These are phyloP conservation scores for Parasitella parasitica DNA, from an alignment of 371 early-diverging fungal genomes.

Conservation along the genomic window DNA sequence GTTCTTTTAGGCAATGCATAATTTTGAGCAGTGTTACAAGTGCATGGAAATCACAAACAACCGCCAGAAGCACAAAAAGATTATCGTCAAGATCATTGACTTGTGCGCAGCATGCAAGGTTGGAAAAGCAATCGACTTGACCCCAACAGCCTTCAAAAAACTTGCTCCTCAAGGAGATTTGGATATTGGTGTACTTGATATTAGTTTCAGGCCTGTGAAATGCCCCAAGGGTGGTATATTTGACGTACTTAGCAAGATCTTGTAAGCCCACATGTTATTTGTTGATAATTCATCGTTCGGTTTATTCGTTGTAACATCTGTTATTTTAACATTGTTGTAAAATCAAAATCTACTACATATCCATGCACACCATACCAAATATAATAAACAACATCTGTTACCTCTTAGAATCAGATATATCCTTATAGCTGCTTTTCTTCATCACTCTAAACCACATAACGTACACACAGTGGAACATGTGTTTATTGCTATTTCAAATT, in stretches of 20 bases:
- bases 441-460: too few species aligned
- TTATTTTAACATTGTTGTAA: background rate
- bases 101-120: slow-evolving; percentile 34
- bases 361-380: background rate
- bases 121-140: slow-evolving; percentile 31
- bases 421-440: too few species aligned
- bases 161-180: slow-evolving; percentile 18
- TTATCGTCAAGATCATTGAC: slow-evolving; percentile 30
- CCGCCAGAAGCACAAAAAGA: background rate
- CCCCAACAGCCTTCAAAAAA: slow-evolving; percentile 30
- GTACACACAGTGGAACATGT: too few species aligned
- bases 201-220: slow-evolving; percentile 22
- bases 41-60: slow-evolving; percentile 38
- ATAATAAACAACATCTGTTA: background rate
- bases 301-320: background rate
- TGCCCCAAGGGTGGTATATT: slow-evolving; percentile 16
- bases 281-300: background rate
- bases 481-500: too few species aligned
- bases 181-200: slow-evolving; percentile 31
- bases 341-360: background rate
- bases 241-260: background rate
- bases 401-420: too few species aligned
- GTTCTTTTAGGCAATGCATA: slow-evolving; percentile 22
- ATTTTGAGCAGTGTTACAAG: slow-evolving; percentile 33
- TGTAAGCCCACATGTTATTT: background rate